Base-by-base conservation (phyloP, 768 basidiomycete species). In the Terana coerulea region DNA sequence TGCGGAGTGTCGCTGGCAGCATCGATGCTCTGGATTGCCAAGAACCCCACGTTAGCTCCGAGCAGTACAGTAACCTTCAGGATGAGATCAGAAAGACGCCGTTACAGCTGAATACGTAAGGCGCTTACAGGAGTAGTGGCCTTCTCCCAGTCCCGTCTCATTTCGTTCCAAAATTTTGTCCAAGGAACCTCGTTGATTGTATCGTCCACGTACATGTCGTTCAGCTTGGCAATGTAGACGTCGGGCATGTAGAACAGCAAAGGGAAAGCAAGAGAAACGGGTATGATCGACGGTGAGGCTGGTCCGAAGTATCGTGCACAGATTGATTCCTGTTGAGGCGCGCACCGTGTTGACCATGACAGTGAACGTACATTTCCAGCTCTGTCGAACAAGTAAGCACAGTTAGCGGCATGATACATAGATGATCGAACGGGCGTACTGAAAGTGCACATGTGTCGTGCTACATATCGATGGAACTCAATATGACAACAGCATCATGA, bases 121-220 rank as follows among this genome's bases (percentile, higher is more conserved):
- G 54, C 75, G 67, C 70, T 79, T 77, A 53, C 84, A 75, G 48
- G 43, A 30, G 48, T 53, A 10, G 33, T 48, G 12, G 46, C 22
- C 15, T 34, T 40, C 28, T 53, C 37, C 52, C 52, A 53, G n/a
- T 53, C 46, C 5, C 68, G 67, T 24, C 69, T 73, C 25, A 82
- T 59, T 26, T 73, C 73, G 12, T 49, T 47, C 40, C 81, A 67
- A 31, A 78, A 76, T 15, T 64, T 62, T 3, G 67, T 63, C 80
- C 81, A 84, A 9, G 65, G 63, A 10, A 64, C 60, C 25, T 64
- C 61, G 49, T 71, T 70, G 44, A 74, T 69, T 15, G 75, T 66
- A 0, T 64, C 58, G 56, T 84, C 82, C 0, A 79, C 71, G 65
- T 71, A 83, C 36, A 79, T 73, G 14, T 64, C 72, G 46, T 80